phyloP scores from a whole-genome alignment of 257 asterid genomes.

The Przewalskia tangutica region DNA sequence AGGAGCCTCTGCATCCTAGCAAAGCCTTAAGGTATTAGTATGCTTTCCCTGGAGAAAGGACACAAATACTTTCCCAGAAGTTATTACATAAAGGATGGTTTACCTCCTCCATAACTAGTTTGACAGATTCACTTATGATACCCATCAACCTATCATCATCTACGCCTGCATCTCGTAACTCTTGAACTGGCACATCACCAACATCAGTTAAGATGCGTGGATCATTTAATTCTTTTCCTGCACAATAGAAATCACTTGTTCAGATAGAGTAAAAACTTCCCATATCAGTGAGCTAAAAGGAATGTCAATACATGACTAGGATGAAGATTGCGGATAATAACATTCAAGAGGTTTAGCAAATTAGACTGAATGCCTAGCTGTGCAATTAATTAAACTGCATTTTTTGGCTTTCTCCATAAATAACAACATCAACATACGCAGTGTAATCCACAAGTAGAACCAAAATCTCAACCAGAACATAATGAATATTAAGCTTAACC shows the following conservation, averaged over 20 bases:
- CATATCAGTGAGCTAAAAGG: not conserved
- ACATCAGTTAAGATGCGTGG: conserved; percentile 81
- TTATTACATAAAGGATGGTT: conserved; percentile 15
- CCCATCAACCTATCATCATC: conserved; percentile 86
- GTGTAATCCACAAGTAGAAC: not conserved
- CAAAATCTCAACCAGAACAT: not conserved
- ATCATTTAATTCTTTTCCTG: conserved; percentile 81
- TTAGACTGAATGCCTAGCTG: not conserved
- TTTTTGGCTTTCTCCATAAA: not conserved
- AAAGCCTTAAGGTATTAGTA: not conserved
- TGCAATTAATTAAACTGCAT: not conserved
- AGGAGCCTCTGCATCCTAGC: not conserved
- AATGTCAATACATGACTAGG: not conserved
- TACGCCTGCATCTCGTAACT: conserved; percentile 83
- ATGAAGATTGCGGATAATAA: not conserved
- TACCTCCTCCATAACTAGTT: conserved; percentile 94
- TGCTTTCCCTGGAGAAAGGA: not conserved
- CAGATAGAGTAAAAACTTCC: not conserved
- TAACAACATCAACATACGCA: too few species aligned
- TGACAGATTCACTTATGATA: conserved; percentile 80
- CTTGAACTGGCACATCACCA: conserved; percentile 95
- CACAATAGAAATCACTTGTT: conserved; percentile 8
- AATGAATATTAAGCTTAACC: not conserved
- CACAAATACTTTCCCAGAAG: conserved; percentile 2
- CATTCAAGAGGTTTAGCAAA: not conserved